These are phyloP conservation scores for Trametes cingulata DNA, from an alignment of 768 basidiomycete species.

Conservation along the genomic window DNA sequence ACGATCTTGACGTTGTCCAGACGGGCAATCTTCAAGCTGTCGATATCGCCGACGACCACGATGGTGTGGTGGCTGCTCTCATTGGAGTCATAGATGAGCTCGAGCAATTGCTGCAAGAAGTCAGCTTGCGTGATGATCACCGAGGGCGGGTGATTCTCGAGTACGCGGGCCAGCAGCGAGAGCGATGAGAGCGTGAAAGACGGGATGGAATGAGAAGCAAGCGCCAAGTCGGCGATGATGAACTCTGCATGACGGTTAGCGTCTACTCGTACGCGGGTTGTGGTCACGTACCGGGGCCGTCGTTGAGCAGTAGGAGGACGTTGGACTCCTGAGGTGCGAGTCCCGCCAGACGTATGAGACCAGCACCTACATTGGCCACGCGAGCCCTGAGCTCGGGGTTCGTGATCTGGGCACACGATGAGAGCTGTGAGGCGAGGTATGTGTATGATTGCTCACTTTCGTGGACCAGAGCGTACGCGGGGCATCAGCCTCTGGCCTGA, in stretches of 20 bases:
- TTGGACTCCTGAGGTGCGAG: conserved; percentile 61
- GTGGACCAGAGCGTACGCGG: conserved; percentile 80
- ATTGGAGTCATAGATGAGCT: conserved; percentile 64
- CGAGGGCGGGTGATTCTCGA: conserved; percentile 67
- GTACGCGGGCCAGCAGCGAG: conserved; percentile 60
- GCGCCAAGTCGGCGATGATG: conserved; percentile 75
- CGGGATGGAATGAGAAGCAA: conserved; percentile 67
- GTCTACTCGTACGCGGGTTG: not conserved
- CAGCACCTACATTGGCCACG: conserved; percentile 71
- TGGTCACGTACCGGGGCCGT: conserved; percentile 61
- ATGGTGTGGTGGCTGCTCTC: conserved; percentile 54
- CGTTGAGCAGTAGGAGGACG: conserved; percentile 77
- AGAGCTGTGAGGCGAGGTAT: not conserved
- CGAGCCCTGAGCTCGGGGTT: conserved; percentile 72
- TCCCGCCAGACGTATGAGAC: conserved; percentile 57
- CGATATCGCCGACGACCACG: conserved; percentile 71
- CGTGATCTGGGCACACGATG: conserved; percentile 55
- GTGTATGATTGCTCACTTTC: conserved; percentile 44
- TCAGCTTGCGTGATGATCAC: conserved; percentile 71
- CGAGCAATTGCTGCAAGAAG: conserved; percentile 68
- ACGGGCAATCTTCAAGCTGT: conserved; percentile 45
- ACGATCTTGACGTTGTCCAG: conserved; percentile 57
- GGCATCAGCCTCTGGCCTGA: conserved; percentile 64
- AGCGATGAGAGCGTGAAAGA: conserved; percentile 66
- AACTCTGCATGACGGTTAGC: conserved; percentile 57